These are phyloP conservation scores for Vigna radiata DNA, from an alignment of 306 rosid genomes.

Conservation along the genomic window DNA sequence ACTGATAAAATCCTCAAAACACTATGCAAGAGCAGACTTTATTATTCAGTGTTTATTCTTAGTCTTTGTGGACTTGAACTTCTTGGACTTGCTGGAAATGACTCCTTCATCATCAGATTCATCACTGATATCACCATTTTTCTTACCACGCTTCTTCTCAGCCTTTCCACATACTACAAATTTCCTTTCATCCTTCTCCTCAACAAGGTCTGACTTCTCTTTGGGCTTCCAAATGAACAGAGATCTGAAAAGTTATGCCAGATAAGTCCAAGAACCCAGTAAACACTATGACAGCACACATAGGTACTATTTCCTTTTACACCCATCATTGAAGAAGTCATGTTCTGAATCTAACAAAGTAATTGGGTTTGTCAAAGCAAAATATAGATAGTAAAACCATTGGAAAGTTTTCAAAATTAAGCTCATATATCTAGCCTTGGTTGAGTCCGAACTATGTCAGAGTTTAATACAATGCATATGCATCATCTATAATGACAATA, in stretches of 20 bases:
- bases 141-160: constrained; percentile 64
- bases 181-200: constrained; percentile 64
- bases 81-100: constrained; percentile 54
- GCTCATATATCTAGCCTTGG: neutral
- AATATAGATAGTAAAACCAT: neutral
- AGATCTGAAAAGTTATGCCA: constrained; percentile 56
- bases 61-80: constrained; percentile 49
- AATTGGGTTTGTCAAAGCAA: neutral
- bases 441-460: neutral
- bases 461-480: neutral
- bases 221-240: constrained; percentile 93
- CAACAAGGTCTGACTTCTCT: constrained; percentile 62
- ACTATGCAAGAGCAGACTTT: neutral
- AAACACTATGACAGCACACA: constrained; percentile 7
- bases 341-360: constrained; percentile 11
- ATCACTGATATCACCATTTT: constrained; percentile 51
- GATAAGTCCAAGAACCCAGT: constrained; percentile 34
- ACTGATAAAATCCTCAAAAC: neutral
- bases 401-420: neutral
- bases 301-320: constrained; percentile 1
- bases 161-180: constrained; percentile 57
- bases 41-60: constrained; percentile 43
- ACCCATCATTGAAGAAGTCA: neutral
- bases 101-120: constrained; percentile 69
- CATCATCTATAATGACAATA: neutral